Base-by-base conservation (phyloP, 1,139 yeast species). In the Debaryomyces singareniensis region DNA sequence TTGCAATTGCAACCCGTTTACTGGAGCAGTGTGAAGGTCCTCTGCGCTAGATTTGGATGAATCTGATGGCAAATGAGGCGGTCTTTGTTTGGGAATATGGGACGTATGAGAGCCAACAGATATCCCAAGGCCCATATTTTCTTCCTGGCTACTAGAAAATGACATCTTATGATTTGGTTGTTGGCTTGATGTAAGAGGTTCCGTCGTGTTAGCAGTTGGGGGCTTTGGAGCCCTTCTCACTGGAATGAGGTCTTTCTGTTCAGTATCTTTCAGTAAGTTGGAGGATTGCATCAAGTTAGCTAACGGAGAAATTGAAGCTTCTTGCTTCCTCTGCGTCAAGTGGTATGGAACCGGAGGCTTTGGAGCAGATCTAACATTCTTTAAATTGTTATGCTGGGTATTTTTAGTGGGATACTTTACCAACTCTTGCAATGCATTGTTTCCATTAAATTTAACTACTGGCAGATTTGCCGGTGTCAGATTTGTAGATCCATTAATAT, bases 151-250 rank as follows among this genome's bases (percentile, higher is more conserved):
- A 9, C 9, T 9, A 7, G 13, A 9, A n/a, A 7, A 13, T 7
- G 25, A 13, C 11, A 7, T 12, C 7, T 7, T 7, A 23, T 23
- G 11, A 7, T 24, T 25, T 28, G 22, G 27, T 38, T 30, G 26
- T 49, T 27, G 12, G 35, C 32, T 15, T 34, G 34, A 13, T 7
- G 7, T n/a, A 7, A 18, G 7, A 42, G 39, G 18, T 39, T 12
- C 39, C 35, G 27, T 29, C 27, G 16, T 35, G 25, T 32, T 29
- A 15, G 32, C 24, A 29, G 39, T 16, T 4, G 78, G 78, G 5
- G 76, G 77, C 13, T 75, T 69, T 1, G 80, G 80, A 1, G 79
- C 79, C 31, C 61, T 65, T 51, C 79, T 62, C 5, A 59, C 61
- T 6, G 78, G 77, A 3, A 64, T 51, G 34, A 69, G 62, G 26